Base-by-base conservation (phyloP, 306 rosid genomes). In the Albizia julibrissin region DNA sequence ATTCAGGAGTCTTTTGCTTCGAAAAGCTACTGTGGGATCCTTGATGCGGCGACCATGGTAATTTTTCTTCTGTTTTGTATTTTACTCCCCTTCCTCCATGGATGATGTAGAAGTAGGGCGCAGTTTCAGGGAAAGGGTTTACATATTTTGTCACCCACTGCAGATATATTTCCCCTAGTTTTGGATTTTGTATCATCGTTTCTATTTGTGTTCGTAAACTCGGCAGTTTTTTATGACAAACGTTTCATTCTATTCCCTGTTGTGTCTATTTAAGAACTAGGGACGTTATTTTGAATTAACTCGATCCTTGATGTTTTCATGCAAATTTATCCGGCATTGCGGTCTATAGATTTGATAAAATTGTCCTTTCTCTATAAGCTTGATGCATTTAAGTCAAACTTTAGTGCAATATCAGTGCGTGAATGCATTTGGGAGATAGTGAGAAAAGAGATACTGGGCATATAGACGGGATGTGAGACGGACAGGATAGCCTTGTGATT, bases 11-110 rank as follows among this genome's bases (percentile, higher is more conserved):
- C 7, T 6, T 64, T 29, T 64, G 69, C 69, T 29, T 64, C n/a
- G 40, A 5, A 64, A 12, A 13, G 69, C 69, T 33, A 18, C 21
- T 40, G 33, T 9, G 74, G 52, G 31, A 69, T 34, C 52, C 31
- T n/a, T 69, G 74, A 71, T 24, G 12, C 8, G 16, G 39, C 12
- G 22, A 44, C 29, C 73, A 82, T 76, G 85, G 85, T 82, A 6
- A 56, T 77, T 59, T 61, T 9, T 40, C 2, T 33, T 66, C 16
- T 7, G 8, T 44, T 11, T 2, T 10, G 14, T 44, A 44, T 44
- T 44, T 47, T 47, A 47, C 19, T 18, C 6, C 14, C 5, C 62
- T 31, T 16, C 26, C 15, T 69, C 74, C 10, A 11, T 29, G 34
- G 49, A 65, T 9, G 43, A 22, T 76, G 27, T 42, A 19, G n/a